A percentile compares a stretch with the other conserved stretches of the same genome.
Evolutionary conservation across 2,329 filamentous ascomycete species (phyloP).

Genomic region (Sporothrix euskadiensis): DNA sequence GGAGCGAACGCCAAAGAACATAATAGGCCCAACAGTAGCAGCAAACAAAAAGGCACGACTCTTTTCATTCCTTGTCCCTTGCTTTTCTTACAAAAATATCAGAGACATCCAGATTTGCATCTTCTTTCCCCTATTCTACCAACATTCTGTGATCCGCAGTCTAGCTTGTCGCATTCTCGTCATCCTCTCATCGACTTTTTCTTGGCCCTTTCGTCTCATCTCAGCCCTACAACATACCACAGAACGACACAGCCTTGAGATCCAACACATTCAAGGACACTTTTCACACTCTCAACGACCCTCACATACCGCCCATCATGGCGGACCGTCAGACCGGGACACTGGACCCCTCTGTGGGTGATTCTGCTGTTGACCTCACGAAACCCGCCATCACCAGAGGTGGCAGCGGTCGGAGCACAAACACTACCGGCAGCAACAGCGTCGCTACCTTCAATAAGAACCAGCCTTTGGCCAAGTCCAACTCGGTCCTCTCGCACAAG

Average conservation of each 20-base stretch:
- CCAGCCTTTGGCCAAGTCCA: slow-evolving; percentile 41
- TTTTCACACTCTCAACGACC: too few relatives aligned
- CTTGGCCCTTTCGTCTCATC: background rate
- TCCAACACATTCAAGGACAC: background rate
- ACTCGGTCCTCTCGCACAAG: slow-evolving; percentile 40
- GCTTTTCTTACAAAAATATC: background rate
- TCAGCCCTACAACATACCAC: background rate
- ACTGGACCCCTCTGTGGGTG: background rate
- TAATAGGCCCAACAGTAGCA: background rate
- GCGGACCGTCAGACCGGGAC: background rate
- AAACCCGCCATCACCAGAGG: background rate
- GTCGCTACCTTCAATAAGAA: background rate
- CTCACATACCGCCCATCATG: background rate
- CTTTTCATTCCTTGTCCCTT: background rate
- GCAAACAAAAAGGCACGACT: background rate
- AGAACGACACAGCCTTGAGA: background rate
- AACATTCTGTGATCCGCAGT: background rate
- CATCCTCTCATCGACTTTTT: background rate
- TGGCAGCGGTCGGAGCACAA: background rate
- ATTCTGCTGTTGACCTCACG: background rate
- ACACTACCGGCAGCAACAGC: background rate
- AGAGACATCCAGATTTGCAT: background rate
- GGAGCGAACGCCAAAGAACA: background rate
- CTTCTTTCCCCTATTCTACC: background rate
- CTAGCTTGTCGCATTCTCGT: background rate